A percentile compares a stretch with the other conserved stretches of the same genome.
phyloP scores from a whole-genome alignment of 306 rosid genomes.

The Mucuna pruriens region DNA sequence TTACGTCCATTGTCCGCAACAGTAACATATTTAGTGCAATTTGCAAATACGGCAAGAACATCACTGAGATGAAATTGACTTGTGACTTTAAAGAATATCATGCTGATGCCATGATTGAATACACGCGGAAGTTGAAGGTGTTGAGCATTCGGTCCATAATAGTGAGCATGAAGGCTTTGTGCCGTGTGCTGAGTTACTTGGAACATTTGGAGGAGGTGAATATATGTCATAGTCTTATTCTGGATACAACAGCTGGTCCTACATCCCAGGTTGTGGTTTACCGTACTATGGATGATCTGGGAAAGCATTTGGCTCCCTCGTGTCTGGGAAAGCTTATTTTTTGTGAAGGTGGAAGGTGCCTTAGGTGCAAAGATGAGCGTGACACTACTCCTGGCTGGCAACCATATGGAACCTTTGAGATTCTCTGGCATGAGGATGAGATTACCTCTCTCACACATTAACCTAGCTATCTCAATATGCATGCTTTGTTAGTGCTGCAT shows the following conservation, averaged over 20 bases:
- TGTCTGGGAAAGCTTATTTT: not conserved
- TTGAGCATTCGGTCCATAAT: constrained; percentile 18
- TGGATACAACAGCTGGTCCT: not conserved
- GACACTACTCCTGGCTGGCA: rapidly evolving
- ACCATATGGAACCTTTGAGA: not conserved
- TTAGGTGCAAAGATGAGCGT: not conserved
- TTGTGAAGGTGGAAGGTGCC: not conserved
- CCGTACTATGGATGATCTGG: not conserved
- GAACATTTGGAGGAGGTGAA: constrained; percentile 36
- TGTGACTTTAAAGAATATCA: not conserved
- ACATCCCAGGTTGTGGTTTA: rapidly evolving
- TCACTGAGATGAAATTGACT: constrained; percentile 25
- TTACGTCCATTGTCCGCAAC: not conserved
- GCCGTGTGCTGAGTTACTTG: not conserved
- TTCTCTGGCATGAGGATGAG: constrained; percentile 22
- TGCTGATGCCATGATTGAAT: not conserved
- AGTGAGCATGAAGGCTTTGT: constrained; percentile 32
- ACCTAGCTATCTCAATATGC: not conserved
- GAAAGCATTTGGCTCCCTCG: not conserved
- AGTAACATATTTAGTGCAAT: not conserved
- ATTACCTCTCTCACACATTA: not conserved
- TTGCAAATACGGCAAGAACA: not conserved
- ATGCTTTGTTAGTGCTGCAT: no score
- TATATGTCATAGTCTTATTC: constrained; percentile 25
- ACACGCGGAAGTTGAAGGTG: constrained; percentile 23